Evolutionary conservation across 1,284 basidiomycete species (phyloP).

Genomic region (Marasmius tenuissimus): DNA sequence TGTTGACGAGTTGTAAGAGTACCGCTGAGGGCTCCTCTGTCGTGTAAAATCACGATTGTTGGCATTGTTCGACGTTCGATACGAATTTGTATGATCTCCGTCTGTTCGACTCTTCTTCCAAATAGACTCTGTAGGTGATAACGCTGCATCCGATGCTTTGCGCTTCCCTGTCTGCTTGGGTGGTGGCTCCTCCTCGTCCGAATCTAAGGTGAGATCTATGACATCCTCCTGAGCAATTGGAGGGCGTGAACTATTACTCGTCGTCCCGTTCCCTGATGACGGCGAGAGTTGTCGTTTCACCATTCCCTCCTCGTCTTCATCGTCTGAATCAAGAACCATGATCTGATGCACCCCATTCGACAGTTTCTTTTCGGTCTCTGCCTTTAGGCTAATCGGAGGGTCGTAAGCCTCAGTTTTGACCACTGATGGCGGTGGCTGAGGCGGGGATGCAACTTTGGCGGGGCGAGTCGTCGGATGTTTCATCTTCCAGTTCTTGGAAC

Average conservation of each 20-base stretch:
- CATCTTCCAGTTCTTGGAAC: constrained; percentile 69
- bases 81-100: constrained; percentile 10
- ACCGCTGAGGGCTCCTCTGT: background rate
- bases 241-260: constrained; percentile 21
- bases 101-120: constrained; percentile 74
- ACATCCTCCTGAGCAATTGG: constrained; percentile 41
- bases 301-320: constrained; percentile 70
- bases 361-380: constrained; percentile 30
- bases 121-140: constrained; percentile 59
- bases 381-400: constrained; percentile 18
- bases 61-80: constrained; percentile 1
- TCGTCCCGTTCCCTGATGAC: constrained; percentile 45
- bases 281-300: constrained; percentile 74
- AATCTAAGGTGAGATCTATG: constrained; percentile 80
- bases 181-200: constrained; percentile 60
- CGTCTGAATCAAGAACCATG: constrained; percentile 74
- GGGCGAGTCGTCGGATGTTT: constrained; percentile 38
- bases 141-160: constrained; percentile 51
- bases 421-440: constrained; percentile 27
- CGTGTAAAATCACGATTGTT: background rate
- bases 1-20: background rate
- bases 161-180: constrained; percentile 48
- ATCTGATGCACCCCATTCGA: constrained; percentile 39
- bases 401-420: constrained; percentile 24
- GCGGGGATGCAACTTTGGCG: constrained; percentile 24